Percentiles rank a stretch among this genome's conserved stretches.
These are phyloP conservation scores for Aspergillus arachidicola DNA, from an alignment of 2,329 filamentous ascomycete genomes.

Conservation along the genomic window DNA sequence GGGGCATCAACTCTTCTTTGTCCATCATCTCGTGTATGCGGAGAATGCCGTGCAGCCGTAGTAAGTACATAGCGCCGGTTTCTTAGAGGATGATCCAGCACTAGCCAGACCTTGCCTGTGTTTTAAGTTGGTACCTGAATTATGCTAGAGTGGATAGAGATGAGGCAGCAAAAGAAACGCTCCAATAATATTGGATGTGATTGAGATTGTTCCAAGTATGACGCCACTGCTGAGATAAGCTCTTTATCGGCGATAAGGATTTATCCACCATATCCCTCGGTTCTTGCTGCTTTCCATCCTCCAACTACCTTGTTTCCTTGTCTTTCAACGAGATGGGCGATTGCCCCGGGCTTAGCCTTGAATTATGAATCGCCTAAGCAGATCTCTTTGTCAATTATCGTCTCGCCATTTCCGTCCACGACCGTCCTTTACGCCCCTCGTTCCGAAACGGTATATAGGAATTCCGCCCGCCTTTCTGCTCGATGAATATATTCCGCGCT, in stretches of 20 bases:
- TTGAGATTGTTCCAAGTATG: conserved; percentile 9
- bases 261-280: background rate
- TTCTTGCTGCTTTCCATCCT: background rate
- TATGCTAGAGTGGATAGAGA: background rate
- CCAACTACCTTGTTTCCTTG: background rate
- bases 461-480: conserved; percentile 70
- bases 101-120: no score
- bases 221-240: conserved; percentile 24
- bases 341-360: background rate
- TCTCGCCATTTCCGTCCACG: background rate
- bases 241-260: conserved; percentile 7
- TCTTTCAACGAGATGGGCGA: background rate
- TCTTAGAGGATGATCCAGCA: no score
- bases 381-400: background rate
- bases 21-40: background rate
- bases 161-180: background rate
- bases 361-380: background rate
- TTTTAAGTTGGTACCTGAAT: background rate
- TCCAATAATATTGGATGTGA: background rate
- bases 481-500: conserved; percentile 72
- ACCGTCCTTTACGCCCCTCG: conserved; percentile 6
- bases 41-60: background rate
- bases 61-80: no score
- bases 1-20: background rate
- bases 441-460: conserved; percentile 43